Evolutionary conservation across 306 rosid genomes (phyloP), one percentile per base, ranked within the genome.

Genomic region (Fragaria iinumae): DNA sequence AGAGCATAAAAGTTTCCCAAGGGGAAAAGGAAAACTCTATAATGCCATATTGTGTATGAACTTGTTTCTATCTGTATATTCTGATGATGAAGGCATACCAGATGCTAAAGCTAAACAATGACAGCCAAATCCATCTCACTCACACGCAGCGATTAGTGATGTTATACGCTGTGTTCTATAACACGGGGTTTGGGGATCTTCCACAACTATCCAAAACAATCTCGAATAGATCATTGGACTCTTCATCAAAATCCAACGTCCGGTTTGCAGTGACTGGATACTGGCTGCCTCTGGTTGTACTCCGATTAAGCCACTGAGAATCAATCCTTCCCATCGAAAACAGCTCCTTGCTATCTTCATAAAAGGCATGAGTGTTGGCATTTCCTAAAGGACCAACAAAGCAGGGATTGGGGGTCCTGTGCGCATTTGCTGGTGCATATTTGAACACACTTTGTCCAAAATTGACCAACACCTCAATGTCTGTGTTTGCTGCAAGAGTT

Each of bases 301-400:
- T 23, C 27, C 79, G 69, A 71, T 88, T 80, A 55, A 74, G 84
- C 91, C 95, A 87, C 76, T 88, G 95, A 64, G 98, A 82, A 72
- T 95, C 97, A 27, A 95, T 90, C 83, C 90, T 86, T 67, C 89
- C 93, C 97, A 92, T 91, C 34, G 99, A 95, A 85, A 95, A 95
- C 11, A 95, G 93, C 81, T 95, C 99, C 74, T 82, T 88, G 83
- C 97, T 92, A 63, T 92, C 99, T 79, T 95, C 97, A 59, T 87
- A 89, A 36, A 88, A 68, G 4, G 80, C 80, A 34, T 81, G 85
- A 63, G 60, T 82, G 5, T 83, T 82, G 45, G 82, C 66, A 72
- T 83, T 82, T 52, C 66, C 85, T 21, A 80, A 82, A 27, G 96
- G 88, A 11, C 85, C 88, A 20, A 86, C 80, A 56, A 96, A 96